These are phyloP conservation scores for Phytophthora lateralis DNA, from an alignment of 352 stramenopile genomes.

Conservation along the genomic window DNA sequence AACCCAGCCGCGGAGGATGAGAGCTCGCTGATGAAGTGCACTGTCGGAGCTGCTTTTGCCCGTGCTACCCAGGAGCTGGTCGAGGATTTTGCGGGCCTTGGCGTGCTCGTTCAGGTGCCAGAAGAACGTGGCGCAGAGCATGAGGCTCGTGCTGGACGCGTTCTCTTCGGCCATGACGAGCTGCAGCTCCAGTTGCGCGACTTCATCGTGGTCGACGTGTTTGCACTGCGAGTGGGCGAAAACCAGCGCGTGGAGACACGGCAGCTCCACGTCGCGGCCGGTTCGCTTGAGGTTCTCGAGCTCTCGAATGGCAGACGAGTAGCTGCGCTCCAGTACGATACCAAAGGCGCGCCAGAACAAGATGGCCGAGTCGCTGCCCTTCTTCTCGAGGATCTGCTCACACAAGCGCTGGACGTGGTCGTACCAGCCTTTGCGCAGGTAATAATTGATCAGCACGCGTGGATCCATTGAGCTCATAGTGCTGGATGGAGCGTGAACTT, in stretches of 20 bases:
- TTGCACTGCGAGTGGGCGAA: conserved; percentile 81
- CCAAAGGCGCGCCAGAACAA: conserved; percentile 89
- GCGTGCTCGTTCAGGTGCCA: conserved; percentile 72
- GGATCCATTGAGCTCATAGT: conserved; percentile 49
- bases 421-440: conserved; percentile 88
- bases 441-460: conserved; percentile 87
- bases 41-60: conserved; percentile 29
- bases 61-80: conserved; percentile 48
- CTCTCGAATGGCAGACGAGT: conserved; percentile 83
- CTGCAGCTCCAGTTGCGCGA: conserved; percentile 79
- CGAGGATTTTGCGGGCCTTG: conserved; percentile 76
- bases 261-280: conserved; percentile 72
- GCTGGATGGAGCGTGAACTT: not conserved
- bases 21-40: conserved; percentile 47
- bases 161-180: conserved; percentile 81
- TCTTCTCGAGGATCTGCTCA: conserved; percentile 79
- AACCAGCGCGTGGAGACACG: conserved; percentile 80
- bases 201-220: conserved; percentile 79
- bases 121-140: conserved; percentile 80
- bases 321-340: conserved; percentile 78
- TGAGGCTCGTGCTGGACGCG: conserved; percentile 51
- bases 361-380: conserved; percentile 77
- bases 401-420: conserved; percentile 86
- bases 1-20: conserved; percentile 77
- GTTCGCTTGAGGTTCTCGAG: conserved; percentile 84